phyloP scores from a whole-genome alignment of 2,329 filamentous ascomycete species.

The Epichloe elymi region DNA sequence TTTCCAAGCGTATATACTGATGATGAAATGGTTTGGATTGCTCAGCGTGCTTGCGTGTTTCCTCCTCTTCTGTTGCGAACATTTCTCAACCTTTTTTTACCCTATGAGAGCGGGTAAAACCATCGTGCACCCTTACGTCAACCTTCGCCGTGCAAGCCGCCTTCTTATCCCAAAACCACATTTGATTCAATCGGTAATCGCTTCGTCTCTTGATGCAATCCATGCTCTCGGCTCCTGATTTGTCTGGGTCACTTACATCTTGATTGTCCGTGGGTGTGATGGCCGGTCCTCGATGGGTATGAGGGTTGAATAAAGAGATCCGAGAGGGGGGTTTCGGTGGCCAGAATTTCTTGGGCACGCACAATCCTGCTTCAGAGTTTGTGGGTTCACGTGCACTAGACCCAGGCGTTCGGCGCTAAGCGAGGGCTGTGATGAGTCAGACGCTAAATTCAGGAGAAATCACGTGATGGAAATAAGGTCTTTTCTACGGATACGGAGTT shows the following conservation, averaged over 20 bases:
- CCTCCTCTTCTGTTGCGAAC: neutral
- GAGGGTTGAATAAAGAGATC: slow-evolving; percentile 19
- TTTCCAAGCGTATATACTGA: neutral
- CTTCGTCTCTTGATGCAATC: neutral
- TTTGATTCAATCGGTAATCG: slow-evolving; percentile 3
- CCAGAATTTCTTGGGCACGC: slow-evolving; percentile 27
- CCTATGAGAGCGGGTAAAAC: neutral
- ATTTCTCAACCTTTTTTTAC: neutral
- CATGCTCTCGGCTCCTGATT: neutral
- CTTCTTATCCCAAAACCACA: neutral
- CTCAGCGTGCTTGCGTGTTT: slow-evolving; percentile 1
- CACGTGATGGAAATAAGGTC: slow-evolving; percentile 9
- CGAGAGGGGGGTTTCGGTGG: slow-evolving; percentile 27
- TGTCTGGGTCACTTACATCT: slow-evolving; percentile 26
- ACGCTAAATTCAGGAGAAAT: neutral
- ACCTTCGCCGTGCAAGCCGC: slow-evolving; percentile 1
- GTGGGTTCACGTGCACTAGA: slow-evolving; percentile 29
- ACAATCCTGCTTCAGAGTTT: slow-evolving; percentile 24
- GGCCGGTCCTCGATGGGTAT: slow-evolving; percentile 28
- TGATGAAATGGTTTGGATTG: neutral
- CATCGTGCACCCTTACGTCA: neutral
- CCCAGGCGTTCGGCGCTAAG: slow-evolving; percentile 21
- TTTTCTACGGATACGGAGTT: neutral
- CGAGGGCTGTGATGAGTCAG: slow-evolving; percentile 26
- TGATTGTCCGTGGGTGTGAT: slow-evolving; percentile 29